Percentiles rank a stretch among this genome's conserved stretches.
These are phyloP conservation scores for Colletotrichum aenigma DNA, from an alignment of 2,329 filamentous ascomycete genomes.

Conservation along the genomic window DNA sequence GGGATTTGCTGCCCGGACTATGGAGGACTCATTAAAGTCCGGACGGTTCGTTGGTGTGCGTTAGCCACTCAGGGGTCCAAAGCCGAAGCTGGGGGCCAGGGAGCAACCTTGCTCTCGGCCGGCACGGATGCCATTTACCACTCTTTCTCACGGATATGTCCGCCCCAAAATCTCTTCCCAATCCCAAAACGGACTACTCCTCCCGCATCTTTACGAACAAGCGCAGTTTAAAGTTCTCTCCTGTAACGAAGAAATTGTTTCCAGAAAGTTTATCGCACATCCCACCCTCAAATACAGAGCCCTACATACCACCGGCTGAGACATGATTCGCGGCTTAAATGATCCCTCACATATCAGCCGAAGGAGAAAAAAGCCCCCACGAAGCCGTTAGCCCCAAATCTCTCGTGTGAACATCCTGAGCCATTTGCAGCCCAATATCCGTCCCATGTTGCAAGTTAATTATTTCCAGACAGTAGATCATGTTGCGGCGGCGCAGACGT, in stretches of 20 bases:
- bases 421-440: not conserved
- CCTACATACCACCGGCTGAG: not conserved
- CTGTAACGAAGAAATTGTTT: conserved; percentile 1
- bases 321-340: not conserved
- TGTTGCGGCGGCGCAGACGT: not conserved
- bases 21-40: not conserved
- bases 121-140: not conserved
- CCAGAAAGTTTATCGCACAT: not conserved
- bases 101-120: not conserved
- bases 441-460: not conserved
- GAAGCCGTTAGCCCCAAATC: not conserved
- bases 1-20: not conserved
- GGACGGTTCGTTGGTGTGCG: not conserved
- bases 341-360: not conserved
- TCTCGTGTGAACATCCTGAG: not conserved
- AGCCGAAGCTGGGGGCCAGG: not conserved
- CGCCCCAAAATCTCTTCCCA: not conserved
- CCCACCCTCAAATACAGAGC: not conserved
- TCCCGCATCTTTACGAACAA: not conserved
- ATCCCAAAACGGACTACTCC: not conserved
- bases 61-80: not conserved
- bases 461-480: not conserved
- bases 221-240: conserved; percentile 1
- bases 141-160: not conserved
- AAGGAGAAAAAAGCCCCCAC: not conserved